Base-by-base conservation (phyloP, 768 basidiomycete genomes). In the Mrakia blollopis region DNA sequence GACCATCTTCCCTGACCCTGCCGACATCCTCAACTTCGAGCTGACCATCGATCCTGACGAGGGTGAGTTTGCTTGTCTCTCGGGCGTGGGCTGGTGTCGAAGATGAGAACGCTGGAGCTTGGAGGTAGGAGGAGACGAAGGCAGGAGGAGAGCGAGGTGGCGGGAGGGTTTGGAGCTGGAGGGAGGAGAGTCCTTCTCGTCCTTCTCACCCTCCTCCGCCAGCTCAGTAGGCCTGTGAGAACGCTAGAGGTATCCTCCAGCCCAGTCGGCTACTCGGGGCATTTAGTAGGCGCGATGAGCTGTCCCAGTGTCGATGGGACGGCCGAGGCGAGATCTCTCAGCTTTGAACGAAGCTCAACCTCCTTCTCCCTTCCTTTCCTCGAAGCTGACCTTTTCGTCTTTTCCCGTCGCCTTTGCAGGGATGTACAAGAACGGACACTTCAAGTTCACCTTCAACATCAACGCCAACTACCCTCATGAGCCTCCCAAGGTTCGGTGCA, bases 381-480 rank as follows among this genome's bases (percentile, higher is more conserved):
- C 30, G 37, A 47, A 67, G 73, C 50, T 67, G 47, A 63, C 47
- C 39, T 14, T 77, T 41, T 41, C 44, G 32, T n/a, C 41, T 8
- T 73, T 3, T 5, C 1, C 37, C 41, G 25, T 8, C 41, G 1
- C 8, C 78, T 7, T 44, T 23, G 5, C 39, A 98, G 96, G 97
- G 81, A 98, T 99, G 92, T 99, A 99, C 87, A 93, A 94, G 85
- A 93, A 93, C 81, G 96, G 94, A 80, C 86, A 90, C 28, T 99
- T 98, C 86, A 85, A 86, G 74, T 99, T 99, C 87, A 94, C 93
- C 54, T 95, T 99, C 85, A 88, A 87, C 80, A 98, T 99, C 88
- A 97, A 93, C 85, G 90, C 89, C 84, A 98, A 96, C 85, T 99
- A 99, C 85, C 97, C 97, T 74, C 97, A 99, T 83, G 96, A 99